phyloP scores from a whole-genome alignment of 768 basidiomycete species.

The Pulveroboletus ravenelii region DNA sequence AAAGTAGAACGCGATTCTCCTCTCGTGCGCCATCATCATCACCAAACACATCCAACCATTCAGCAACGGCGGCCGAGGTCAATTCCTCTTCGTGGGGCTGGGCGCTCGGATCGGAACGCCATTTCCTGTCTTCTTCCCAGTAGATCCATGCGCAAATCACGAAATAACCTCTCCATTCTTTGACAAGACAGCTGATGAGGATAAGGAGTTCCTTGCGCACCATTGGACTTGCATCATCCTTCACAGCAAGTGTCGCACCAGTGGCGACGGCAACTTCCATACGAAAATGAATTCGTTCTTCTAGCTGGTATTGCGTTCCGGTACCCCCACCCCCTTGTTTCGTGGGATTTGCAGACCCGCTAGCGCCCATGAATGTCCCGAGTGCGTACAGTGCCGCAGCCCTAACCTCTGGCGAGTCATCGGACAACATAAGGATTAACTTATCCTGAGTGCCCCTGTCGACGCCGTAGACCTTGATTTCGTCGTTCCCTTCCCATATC shows the following conservation, averaged over 20 bases:
- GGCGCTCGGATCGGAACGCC: constrained; percentile 38
- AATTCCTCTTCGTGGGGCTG: constrained; percentile 62
- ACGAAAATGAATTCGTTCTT: constrained; percentile 75
- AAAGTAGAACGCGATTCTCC: constrained; percentile 77
- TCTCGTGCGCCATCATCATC: constrained; percentile 64
- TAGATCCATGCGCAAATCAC: constrained; percentile 96
- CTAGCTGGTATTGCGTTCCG: constrained; percentile 70
- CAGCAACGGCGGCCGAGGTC: constrained; percentile 63
- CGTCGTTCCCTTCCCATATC: constrained; percentile 92
- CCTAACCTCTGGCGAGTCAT: constrained; percentile 90
- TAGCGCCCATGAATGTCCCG: constrained; percentile 89
- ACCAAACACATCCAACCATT: constrained; percentile 72
- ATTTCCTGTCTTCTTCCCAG: constrained; percentile 83
- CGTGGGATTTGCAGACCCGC: constrained; percentile 61
- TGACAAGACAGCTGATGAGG: constrained; percentile 86
- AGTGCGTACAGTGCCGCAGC: constrained; percentile 88
- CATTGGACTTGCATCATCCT: constrained; percentile 95
- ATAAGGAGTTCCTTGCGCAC: constrained; percentile 92
- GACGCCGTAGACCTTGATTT: constrained; percentile 81
- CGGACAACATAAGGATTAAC: constrained; percentile 70
- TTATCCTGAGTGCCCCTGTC: constrained; percentile 77
- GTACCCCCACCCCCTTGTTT: constrained; percentile 81
- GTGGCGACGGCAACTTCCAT: constrained; percentile 93
- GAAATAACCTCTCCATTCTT: constrained; percentile 96
- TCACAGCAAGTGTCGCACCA: constrained; percentile 80